Conservation (phyloP, 192 early-diverging fungal species). For the Pilaira anomala region DNA sequence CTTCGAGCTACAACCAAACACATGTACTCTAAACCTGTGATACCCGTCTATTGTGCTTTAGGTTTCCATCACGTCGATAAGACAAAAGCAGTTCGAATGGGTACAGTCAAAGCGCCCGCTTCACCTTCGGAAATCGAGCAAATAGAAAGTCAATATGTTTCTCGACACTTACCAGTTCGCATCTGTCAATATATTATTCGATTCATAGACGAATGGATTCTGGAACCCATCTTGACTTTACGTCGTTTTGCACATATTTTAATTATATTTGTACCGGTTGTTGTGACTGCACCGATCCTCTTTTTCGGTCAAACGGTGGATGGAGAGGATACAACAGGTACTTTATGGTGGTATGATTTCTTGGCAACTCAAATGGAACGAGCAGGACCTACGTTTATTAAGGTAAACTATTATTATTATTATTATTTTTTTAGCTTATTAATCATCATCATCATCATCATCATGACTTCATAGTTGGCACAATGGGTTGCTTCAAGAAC, state of each 20-base stretch:
- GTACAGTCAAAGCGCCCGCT: background rate
- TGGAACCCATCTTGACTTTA: constrained; percentile 52
- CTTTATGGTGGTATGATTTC: constrained; percentile 84
- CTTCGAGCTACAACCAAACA: too few relatives aligned
- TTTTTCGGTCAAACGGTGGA: constrained; percentile 50
- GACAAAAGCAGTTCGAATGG: too few relatives aligned
- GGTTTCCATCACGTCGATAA: too few relatives aligned
- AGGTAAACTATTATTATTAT: constrained; percentile 44
- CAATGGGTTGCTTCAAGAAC: constrained; percentile 94
- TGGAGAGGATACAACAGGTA: constrained; percentile 52
- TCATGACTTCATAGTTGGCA: constrained; percentile 49
- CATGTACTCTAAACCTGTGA: too few relatives aligned
- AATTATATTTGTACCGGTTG: constrained; percentile 69
- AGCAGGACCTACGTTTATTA: constrained; percentile 95
- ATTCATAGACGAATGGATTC: constrained; percentile 44
- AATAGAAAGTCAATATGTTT: background rate
- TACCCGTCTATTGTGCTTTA: too few relatives aligned
- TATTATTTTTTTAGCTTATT: background rate
- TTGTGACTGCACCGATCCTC: constrained; percentile 53
- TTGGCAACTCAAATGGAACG: constrained; percentile 75
- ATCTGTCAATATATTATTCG: constrained; percentile 19
- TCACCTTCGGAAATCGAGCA: constrained; percentile 22
- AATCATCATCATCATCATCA: background rate
- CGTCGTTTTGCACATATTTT: constrained; percentile 60
- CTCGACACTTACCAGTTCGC: background rate